Base-by-base conservation (phyloP, 1,284 basidiomycete genomes). In the Moesziomyces sp. region DNA sequence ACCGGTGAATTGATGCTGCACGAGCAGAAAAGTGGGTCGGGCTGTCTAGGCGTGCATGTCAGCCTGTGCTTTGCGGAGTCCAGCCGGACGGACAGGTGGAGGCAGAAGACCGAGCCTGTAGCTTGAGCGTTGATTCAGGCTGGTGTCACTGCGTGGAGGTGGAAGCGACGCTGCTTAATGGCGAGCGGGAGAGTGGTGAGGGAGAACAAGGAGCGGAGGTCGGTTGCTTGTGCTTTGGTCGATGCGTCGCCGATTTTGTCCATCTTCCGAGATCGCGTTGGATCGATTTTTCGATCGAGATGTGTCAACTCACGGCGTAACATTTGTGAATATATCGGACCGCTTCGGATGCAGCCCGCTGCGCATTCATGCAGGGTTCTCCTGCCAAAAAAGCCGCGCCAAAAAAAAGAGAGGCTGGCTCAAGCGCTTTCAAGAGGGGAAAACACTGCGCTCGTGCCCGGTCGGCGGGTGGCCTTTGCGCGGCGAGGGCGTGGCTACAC, bases 261-360 rank as follows among this genome's bases (percentile, higher is more conserved):
- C 58, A 52, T 59, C 50, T 59, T 60, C 58, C 58, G 58, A 60
- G 52, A 60, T 60, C 46, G 58, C 50, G 50, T 28, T 28, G 26
- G 26, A 6, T 28, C 26, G 26, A 28, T 28, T 28, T 28, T 28
- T 47, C 35, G 21, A 34, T 34, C 13, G 28, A 16, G n/a, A 5
- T 8, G n/a, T 44, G 44, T 47, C 3, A n/a, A 1, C 3, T 1
- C 1, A 35, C 13, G 24, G 23, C 18, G 1, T 58, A 59, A 53
- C 50, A 52, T 14, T 13, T 14, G 16, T 9, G 19, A 28, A 35
- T 6, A 14, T 5, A 35, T 34, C 34, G 28, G 13, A 34, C 34
- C 28, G n/a, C 16, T 35, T 28, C 47, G 47, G 28, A 35, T 35
- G 21, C 47, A 49, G 6, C 21, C n/a, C 28, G 34, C 28, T 49